A percentile compares a stretch with the other conserved stretches of the same genome.
Evolutionary conservation across 1,139 yeast genomes (phyloP).

Genomic region (Nakaseomyces uthaithaninus): DNA sequence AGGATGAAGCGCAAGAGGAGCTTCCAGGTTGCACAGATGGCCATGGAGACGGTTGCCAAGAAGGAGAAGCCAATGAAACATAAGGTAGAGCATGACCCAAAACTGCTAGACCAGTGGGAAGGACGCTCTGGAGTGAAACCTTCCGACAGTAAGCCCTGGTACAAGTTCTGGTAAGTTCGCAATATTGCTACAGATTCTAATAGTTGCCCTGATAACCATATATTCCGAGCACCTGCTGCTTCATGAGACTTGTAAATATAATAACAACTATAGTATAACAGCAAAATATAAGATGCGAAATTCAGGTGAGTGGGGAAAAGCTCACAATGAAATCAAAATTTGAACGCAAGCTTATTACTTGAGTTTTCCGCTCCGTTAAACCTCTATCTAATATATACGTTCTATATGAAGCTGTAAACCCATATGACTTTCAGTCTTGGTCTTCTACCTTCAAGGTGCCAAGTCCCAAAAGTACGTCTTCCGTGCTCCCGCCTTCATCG

Average conservation of each 20-base stretch:
- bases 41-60: constrained; percentile 41
- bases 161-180: constrained; percentile 26
- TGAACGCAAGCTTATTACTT: no score
- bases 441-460: constrained; percentile 9
- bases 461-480: not conserved
- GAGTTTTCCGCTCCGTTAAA: no score
- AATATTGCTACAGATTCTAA: not conserved
- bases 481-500: constrained; percentile 9
- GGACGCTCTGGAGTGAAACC: constrained; percentile 9
- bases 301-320: no score
- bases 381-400: no score
- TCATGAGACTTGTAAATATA: no score
- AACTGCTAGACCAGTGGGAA: constrained; percentile 23
- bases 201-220: no score
- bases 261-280: no score
- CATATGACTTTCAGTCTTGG: not conserved
- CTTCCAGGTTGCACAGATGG: constrained; percentile 37
- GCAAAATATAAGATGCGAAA: no score
- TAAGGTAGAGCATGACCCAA: constrained; percentile 21
- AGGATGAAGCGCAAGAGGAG: constrained; percentile 51
- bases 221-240: no score
- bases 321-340: no score
- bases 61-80: constrained; percentile 39
- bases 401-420: no score
- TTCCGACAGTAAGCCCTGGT: constrained; percentile 20